Evolutionary conservation across 352 stramenopile species (phyloP).

Genomic region (Pythium folliculosum): DNA sequence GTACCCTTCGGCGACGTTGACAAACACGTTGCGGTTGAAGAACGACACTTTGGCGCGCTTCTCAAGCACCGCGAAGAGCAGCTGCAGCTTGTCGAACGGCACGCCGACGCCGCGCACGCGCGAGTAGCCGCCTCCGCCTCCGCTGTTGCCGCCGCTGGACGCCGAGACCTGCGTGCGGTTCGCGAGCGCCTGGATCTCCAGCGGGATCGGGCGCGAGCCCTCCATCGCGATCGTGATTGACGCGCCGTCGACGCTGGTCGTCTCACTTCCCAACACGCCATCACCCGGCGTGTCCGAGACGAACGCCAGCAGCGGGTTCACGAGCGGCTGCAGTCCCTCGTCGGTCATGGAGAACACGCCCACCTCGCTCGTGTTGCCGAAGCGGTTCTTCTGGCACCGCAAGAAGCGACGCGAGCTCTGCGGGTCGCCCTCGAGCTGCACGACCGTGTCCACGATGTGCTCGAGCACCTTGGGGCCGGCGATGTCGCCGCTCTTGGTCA

Average conservation of each 20-base stretch:
- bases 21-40: constrained; percentile 79
- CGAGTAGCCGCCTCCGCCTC: constrained; percentile 39
- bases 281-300: constrained; percentile 47
- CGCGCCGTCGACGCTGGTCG: constrained; percentile 60
- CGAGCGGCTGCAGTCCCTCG: constrained; percentile 71
- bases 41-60: constrained; percentile 86
- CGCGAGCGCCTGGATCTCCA: constrained; percentile 95
- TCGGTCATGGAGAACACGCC: constrained; percentile 96
- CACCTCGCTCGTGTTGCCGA: constrained; percentile 95
- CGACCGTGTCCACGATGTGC: constrained; percentile 94
- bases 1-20: constrained; percentile 86
- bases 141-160: not conserved
- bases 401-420: constrained; percentile 88
- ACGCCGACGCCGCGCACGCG: constrained; percentile 77
- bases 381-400: constrained; percentile 95
- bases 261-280: constrained; percentile 4
- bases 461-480: constrained; percentile 92
- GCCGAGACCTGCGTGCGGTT: constrained; percentile 53
- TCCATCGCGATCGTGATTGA: constrained; percentile 93
- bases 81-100: constrained; percentile 88
- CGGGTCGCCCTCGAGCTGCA: constrained; percentile 94
- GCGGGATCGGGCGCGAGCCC: constrained; percentile 91
- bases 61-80: constrained; percentile 96
- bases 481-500: constrained; percentile 97
- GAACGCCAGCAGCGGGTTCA: constrained; percentile 80